Evolutionary conservation across 805 yeast species (phyloP), one percentile per base, ranked within the genome.

Genomic region (Tetrapisispora nanseiensis): DNA sequence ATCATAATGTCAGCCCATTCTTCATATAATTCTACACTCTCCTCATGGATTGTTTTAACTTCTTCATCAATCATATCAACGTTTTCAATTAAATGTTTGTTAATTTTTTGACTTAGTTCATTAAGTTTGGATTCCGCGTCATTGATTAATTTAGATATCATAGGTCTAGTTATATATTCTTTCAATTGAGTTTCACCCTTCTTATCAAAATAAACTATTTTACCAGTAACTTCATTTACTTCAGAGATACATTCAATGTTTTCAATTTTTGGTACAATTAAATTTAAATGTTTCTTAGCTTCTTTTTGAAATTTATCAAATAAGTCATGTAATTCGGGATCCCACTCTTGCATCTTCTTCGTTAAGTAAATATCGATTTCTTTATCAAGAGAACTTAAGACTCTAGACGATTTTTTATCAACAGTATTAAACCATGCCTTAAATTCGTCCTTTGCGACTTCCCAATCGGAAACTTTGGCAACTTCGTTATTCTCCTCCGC

Each of bases 1-100:
- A 82, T 69, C 23, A 83, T 70, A 6, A 76, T 72, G 42, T 82
- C 87, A 6, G 81, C 78, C 68, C 82, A 83, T 46, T 82, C 82
- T 57, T 82, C 89, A 55, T 79, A 72, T 0, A 80, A 71, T 48
- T 83, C 89, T 41, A 82, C 69, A 29, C 80, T 71, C 18, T 65
- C 57, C 18, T 63, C 56, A 52, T 75, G 69, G 27, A 67, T 59
- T 2, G 55, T 52, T 23, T 68, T 63, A 10, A 67, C 62, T 6
- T 58, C 61, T 3, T 59, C 51, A 33, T 70, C 65, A 20, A 68
- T 61, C 4, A 51, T 52, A 19, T 57, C 49, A 33, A 67, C 59
- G 11, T 59, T 49, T 6, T 53, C 42, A 11, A 53, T 49, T 39
- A 72, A 52, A 20, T 60, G 53, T 2, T 46, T 48, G 16, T 65